Conservation (phyloP, 148 eudicot genomes). For the Persicaria maculosa region DNA sequence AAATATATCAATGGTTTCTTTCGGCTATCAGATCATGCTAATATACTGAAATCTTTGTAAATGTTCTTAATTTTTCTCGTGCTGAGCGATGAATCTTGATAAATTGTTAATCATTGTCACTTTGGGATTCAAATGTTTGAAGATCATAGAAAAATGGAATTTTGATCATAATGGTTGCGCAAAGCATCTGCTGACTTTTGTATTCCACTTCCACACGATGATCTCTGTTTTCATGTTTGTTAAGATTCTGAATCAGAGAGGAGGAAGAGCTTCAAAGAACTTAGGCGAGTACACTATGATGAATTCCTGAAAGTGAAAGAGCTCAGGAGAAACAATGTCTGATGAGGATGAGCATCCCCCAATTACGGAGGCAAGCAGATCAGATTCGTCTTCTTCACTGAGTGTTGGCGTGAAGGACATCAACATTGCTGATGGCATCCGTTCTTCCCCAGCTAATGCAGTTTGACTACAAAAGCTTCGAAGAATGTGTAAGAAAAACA, state of each 20-base stretch:
- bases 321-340: slow-evolving; percentile 33
- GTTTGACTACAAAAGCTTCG: not conserved
- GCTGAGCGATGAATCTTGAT: not conserved
- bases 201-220: not conserved
- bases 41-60: not conserved
- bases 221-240: not conserved
- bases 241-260: slow-evolving; percentile 48
- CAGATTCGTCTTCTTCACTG: slow-evolving; percentile 33
- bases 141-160: not conserved
- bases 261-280: slow-evolving; percentile 66
- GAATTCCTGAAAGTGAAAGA: slow-evolving; percentile 81
- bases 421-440: slow-evolving; percentile 19
- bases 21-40: not conserved
- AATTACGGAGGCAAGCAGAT: slow-evolving; percentile 1
- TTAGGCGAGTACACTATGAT: slow-evolving; percentile 75
- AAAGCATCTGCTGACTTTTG: not conserved
- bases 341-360: slow-evolving; percentile 30
- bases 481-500: too few species aligned
- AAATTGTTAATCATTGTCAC: not conserved
- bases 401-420: slow-evolving; percentile 38
- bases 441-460: not conserved
- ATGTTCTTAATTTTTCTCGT: not conserved
- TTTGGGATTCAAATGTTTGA: not conserved
- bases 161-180: not conserved
- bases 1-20: not conserved